These are phyloP conservation scores for Phytomonas sp. DNA, from an alignment of 208 protist species.

Conservation along the genomic window DNA sequence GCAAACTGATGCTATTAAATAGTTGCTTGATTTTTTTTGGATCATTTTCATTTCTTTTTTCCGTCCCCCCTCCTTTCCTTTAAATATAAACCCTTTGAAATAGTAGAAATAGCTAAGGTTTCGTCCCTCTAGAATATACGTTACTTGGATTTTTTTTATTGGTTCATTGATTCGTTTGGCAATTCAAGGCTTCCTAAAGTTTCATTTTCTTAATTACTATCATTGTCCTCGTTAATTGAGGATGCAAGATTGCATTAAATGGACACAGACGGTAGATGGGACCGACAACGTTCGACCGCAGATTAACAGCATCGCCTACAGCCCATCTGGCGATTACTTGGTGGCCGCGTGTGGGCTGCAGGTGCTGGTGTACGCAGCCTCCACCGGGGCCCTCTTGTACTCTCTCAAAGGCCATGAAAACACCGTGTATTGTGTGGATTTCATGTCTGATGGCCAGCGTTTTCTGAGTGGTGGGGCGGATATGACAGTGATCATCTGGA, in stretches of 20 bases:
- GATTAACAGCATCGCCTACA: constrained; percentile 84
- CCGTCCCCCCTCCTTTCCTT: neutral
- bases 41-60: constrained; percentile 7
- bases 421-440: constrained; percentile 89
- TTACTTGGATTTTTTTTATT: constrained; percentile 17
- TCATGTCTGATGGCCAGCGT: constrained; percentile 82
- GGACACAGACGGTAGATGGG: constrained; percentile 44
- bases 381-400: constrained; percentile 85
- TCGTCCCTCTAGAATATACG: neutral
- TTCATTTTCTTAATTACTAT: neutral
- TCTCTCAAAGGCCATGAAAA: constrained; percentile 93
- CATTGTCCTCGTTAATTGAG: neutral
- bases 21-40: neutral
- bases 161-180: constrained; percentile 6
- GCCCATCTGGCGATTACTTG: constrained; percentile 85
- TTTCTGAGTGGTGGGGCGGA: constrained; percentile 94
- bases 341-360: constrained; percentile 83
- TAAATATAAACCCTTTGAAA: neutral
- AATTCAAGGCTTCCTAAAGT: neutral
- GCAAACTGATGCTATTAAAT: neutral
- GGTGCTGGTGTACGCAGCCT: constrained; percentile 91
- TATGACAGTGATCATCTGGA: constrained; percentile 94
- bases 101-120: neutral
- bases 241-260: constrained; percentile 15
- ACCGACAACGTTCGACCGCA: constrained; percentile 44